Evolutionary conservation across 2,329 filamentous ascomycete genomes (phyloP), one percentile per base, ranked within the genome.

Genomic region (Botryotinia globosa): DNA sequence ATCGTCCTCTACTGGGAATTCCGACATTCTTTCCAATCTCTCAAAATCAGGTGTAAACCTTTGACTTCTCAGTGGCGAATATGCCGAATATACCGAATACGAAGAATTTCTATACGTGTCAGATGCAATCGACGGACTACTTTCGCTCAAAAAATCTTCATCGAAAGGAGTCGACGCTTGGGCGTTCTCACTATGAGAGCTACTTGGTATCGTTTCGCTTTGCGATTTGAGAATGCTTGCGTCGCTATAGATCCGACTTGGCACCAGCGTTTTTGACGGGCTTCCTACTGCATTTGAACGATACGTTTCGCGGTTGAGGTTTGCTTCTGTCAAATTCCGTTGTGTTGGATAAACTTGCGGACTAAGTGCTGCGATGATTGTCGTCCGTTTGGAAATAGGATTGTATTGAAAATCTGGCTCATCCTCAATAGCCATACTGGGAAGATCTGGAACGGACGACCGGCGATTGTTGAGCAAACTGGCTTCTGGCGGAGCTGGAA

Each of bases 21-120:
- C 66, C 18, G 51, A 25, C 51, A 48, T 69, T 25, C 29, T 69
- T 34, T 72, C 61, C 20, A 59, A 20, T 0, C 25, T 66, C 32
- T 59, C 48, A 45, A 37, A 6, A 39, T 58, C 62, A 25, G 44
- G 16, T 34, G 29, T 45, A 58, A 72, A 56, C 9, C n/a, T 69
- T 34, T 69, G n/a, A 59, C 54, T 69, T 59, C 85, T 81, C 69
- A 87, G 79, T 25, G 85, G 81, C 61, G 82, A 79, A 45, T 83
- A 82, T 14, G 86, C 84, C 18, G 86, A 79, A 45, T 83, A 82
- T 14, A 86, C 84, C 18, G 86, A 87, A 74, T 86, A 82, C n/a
- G 86, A 80, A 4, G 85, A 86, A 63, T 83, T 85, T 85, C 85
- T 87, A 73, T 84, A 82, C 25, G 83, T 84, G 8, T 80, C 83